Conservation (phyloP, 306 rosid species). For the Gillenia trifoliata region DNA sequence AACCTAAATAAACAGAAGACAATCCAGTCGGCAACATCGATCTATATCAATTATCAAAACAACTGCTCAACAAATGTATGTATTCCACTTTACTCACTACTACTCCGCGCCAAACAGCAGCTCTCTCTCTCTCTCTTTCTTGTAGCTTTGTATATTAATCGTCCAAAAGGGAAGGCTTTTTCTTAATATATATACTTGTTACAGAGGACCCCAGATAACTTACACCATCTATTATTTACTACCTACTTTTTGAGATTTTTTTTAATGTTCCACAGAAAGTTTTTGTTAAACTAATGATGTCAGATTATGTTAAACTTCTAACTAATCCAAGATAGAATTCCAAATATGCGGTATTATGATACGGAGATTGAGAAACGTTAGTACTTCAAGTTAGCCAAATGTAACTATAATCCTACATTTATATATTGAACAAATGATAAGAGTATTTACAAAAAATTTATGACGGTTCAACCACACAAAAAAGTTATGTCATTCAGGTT, state of each 20-base stretch:
- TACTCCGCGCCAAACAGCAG: neutral
- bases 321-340: neutral
- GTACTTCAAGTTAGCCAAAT: neutral
- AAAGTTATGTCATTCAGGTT: too few species aligned
- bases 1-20: conserved; percentile 28
- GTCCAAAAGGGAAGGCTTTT: neutral
- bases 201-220: neutral
- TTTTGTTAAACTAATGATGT: neutral
- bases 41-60: neutral
- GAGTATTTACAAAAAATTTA: too few species aligned
- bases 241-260: neutral
- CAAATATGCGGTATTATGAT: neutral
- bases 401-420: neutral
- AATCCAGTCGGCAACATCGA: conserved; percentile 15
- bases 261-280: too few species aligned
- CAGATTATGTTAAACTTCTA: neutral
- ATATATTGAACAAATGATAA: too few species aligned
- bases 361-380: neutral
- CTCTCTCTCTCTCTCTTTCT: neutral
- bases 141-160: neutral
- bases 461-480: too few species aligned
- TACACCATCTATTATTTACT: neutral
- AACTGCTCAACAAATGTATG: neutral
- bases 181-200: neutral
- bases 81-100: neutral